Conservation (phyloP, 257 asterid species). For the Salvia rosmarinus region DNA sequence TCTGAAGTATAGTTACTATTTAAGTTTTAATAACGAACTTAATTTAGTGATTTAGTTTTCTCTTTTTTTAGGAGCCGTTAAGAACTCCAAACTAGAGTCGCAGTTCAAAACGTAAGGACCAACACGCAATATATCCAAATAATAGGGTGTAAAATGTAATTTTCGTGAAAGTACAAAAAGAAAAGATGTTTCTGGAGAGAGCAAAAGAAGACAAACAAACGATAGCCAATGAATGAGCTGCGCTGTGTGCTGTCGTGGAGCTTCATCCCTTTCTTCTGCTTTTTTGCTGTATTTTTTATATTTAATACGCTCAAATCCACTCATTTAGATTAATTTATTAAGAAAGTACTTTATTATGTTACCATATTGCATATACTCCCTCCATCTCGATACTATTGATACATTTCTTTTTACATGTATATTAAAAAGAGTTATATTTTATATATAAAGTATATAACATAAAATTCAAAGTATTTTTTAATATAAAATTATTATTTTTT, state of each 20-base stretch:
- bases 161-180: conserved; percentile 9
- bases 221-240: conserved; percentile 30
- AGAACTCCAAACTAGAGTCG: background rate
- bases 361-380: no score
- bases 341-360: background rate
- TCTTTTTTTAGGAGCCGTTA: background rate
- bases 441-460: no score
- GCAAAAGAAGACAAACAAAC: conserved; percentile 35
- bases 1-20: no score
- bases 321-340: background rate
- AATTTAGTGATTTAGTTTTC: no score
- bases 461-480: no score
- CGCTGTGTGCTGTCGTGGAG: conserved; percentile 42
- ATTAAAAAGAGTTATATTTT: no score
- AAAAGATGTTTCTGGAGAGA: conserved; percentile 46
- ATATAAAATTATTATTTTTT: no score
- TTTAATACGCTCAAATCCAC: conserved; percentile 1
- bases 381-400: no score
- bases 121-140: background rate
- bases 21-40: no score
- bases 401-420: no score
- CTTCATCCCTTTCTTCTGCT: conserved; percentile 12
- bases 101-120: background rate
- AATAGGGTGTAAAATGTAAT: conserved; percentile 5
- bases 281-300: conserved; percentile 7